phyloP scores from a whole-genome alignment of 345 rosid genomes.

The Rhodamnia argentea region DNA sequence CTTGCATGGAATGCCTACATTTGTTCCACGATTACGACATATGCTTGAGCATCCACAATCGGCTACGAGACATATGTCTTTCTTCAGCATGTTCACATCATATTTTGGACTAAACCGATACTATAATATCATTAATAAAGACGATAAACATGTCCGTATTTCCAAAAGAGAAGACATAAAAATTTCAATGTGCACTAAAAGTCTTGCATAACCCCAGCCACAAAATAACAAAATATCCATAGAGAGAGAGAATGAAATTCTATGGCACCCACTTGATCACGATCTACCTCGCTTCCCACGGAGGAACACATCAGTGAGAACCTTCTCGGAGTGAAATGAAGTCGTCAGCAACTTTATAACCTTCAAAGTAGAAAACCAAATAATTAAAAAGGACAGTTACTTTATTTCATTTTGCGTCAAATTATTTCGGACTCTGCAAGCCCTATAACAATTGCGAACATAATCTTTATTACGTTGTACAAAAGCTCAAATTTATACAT shows the following conservation, averaged over 20 bases:
- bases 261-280: background rate
- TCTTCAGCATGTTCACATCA: background rate
- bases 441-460: background rate
- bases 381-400: background rate
- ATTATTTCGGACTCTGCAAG: background rate
- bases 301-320: constrained; percentile 14
- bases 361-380: background rate
- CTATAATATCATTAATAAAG: background rate
- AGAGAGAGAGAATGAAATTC: too few relatives aligned
- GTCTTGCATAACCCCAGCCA: background rate
- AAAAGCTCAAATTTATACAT: background rate
- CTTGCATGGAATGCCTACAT: background rate
- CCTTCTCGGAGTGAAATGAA: constrained; percentile 8
- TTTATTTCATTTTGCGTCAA: background rate
- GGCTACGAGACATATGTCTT: background rate
- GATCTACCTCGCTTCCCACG: background rate
- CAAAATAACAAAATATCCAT: background rate
- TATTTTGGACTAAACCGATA: too few relatives aligned
- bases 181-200: background rate
- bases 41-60: background rate
- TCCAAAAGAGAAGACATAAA: background rate
- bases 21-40: background rate
- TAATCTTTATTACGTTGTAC: background rate
- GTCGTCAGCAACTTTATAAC: constrained; percentile 9
- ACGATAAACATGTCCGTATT: background rate